Evolutionary conservation across 108 stramenopile species (phyloP), one percentile per base, ranked within the genome.

Genomic region (Cyclostephanos tholiformis): DNA sequence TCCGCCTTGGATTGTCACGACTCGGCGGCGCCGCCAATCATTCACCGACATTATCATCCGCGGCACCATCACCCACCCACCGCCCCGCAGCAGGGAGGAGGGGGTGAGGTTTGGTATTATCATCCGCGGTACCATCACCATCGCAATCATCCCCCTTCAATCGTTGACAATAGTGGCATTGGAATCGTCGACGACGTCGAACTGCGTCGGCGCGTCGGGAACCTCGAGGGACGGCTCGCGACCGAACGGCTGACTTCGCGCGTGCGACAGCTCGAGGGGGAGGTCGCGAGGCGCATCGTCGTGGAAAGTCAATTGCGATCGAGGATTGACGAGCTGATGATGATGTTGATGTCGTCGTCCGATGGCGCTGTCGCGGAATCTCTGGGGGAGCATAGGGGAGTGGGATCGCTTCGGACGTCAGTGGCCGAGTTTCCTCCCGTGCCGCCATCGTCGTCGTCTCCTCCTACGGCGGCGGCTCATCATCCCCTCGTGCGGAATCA

Each of bases 151-250:
- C 44, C 14, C 16, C 44, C 44, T 32, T 32, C 32, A 2, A 32
- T 41, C 41, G 41, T 12, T 7, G 41, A 10, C 9, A 12, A 12
- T 12, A 7, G 41, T 12, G 41, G 41, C 8, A 12, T 41, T 7
- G 41, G 8, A 7, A 16, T 26, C 8, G 38, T 35, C 62, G 39
- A 29, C 13, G 62, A 63, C 23, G 62, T 43, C 35, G 13, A 38
- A 8, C 29, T 63, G 20, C 62, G 1, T 4, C 10, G 10, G 35
- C 62, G 62, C 39, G 62, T 63, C 30, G 1, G 0, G 62, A 35
- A 63, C 10, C 62, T 63, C 35, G 62, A 63, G 13, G 62, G 62
- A 12, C 19, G 19, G 29, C 41, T 63, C 30, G 62, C 35, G 30
- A 6, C 6, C 9, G 62, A 63, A 2, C 0, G 62, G 13, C 35